Percentiles rank a stretch among this genome's conserved stretches.
Evolutionary conservation across 768 basidiomycete species (phyloP).

Genomic region (Clitopilus passeckerianus): DNA sequence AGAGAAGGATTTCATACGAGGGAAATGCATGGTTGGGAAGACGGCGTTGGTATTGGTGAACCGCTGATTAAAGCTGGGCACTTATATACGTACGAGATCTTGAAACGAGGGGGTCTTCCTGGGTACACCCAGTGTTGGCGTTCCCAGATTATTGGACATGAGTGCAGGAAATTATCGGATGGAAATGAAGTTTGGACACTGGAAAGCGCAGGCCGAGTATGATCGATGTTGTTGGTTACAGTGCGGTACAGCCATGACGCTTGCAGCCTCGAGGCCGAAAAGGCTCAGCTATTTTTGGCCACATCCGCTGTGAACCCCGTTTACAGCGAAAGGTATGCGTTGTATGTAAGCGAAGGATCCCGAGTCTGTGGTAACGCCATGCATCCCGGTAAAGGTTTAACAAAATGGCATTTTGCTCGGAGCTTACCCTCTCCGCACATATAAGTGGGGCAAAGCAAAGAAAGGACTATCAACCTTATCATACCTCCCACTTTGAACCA

Average conservation of each 20-base stretch:
- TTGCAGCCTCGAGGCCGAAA: neutral
- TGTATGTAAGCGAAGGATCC: neutral
- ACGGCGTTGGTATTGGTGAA: neutral
- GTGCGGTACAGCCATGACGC: neutral
- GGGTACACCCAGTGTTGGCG: constrained; percentile 2
- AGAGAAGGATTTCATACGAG: constrained; percentile 37
- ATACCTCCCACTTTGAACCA: neutral
- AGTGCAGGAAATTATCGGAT: neutral
- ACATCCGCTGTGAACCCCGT: neutral
- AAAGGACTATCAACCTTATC: neutral
- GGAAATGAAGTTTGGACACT: neutral
- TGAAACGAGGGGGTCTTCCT: constrained; percentile 14
- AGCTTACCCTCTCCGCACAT: neutral
- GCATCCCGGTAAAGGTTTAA: neutral
- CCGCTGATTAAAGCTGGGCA: constrained; percentile 1
- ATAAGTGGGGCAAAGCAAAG: neutral
- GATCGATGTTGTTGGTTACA: neutral
- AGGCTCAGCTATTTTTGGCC: constrained; percentile 1
- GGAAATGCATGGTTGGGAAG: constrained; percentile 35
- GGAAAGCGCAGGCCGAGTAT: neutral
- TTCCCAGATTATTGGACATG: neutral
- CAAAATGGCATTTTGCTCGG: neutral
- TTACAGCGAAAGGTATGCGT: neutral
- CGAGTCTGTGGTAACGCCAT: constrained; percentile 1
- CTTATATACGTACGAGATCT: constrained; percentile 11